Evolutionary conservation across 208 protist genomes (phyloP).

Genomic region (Wallacemonas rigidus): DNA sequence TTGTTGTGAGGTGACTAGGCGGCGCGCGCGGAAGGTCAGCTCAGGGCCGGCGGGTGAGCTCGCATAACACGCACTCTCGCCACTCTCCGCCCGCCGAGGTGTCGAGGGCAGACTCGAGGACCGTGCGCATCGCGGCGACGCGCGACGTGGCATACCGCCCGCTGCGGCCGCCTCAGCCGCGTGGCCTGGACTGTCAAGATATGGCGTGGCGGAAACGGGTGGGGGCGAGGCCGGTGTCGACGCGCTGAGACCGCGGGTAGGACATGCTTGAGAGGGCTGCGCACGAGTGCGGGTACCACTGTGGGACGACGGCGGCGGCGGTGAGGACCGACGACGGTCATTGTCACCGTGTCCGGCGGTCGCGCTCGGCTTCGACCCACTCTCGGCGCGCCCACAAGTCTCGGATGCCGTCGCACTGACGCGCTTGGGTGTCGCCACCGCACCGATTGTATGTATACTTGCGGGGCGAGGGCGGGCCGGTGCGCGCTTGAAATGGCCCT

Average conservation of each 20-base stretch:
- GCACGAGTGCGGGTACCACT: neutral
- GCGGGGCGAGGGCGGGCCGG: conserved; percentile 3
- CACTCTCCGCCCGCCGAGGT: neutral
- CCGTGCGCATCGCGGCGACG: neutral
- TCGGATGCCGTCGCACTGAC: neutral
- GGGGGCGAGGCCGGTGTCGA: too few species aligned
- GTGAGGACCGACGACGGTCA: conserved; percentile 4
- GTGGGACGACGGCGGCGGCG: neutral
- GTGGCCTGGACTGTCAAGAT: too few species aligned
- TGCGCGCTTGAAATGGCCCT: conserved; percentile 42
- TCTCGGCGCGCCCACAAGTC: neutral
- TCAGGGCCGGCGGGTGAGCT: neutral
- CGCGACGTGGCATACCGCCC: neutral
- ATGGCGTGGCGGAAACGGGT: too few species aligned
- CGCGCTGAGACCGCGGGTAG: too few species aligned
- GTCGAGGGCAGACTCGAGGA: conserved; percentile 11
- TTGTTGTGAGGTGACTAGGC: neutral
- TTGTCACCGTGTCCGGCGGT: neutral
- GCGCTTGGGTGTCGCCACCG: neutral
- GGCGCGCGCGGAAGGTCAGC: conserved; percentile 5
- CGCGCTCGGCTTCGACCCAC: neutral
- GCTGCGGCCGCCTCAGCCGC: neutral
- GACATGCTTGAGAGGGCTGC: too few species aligned
- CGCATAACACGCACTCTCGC: neutral
- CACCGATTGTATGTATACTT: neutral